A percentile compares a stretch with the other conserved stretches of the same genome.
These are phyloP conservation scores for Aspergillus ibericus DNA, from an alignment of 2,329 filamentous ascomycete genomes.

Conservation along the genomic window DNA sequence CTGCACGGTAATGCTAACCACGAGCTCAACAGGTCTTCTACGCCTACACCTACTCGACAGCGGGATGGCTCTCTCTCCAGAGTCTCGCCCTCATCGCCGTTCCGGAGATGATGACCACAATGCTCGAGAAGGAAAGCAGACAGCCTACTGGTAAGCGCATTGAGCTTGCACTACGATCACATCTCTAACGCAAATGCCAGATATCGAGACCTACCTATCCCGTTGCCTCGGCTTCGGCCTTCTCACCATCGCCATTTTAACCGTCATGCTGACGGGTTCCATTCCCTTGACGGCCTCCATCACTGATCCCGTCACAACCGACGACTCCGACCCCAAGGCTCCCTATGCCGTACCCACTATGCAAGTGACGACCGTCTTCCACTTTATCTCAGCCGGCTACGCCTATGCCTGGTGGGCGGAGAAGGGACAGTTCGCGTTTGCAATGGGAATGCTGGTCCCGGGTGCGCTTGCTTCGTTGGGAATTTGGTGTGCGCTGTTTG, in stretches of 20 bases:
- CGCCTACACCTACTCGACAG: slow-evolving; percentile 47
- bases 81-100: slow-evolving; percentile 57
- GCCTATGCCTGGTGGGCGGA: slow-evolving; percentile 67
- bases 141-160: slow-evolving; percentile 52
- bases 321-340: slow-evolving; percentile 51
- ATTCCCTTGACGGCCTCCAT: slow-evolving; percentile 63
- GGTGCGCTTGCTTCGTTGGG: slow-evolving; percentile 61
- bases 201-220: slow-evolving; percentile 70
- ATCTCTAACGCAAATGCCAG: slow-evolving; percentile 36
- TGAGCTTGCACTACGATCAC: background rate
- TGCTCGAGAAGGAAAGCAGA: slow-evolving; percentile 59
- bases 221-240: slow-evolving; percentile 69
- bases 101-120: slow-evolving; percentile 61
- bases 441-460: slow-evolving; percentile 60
- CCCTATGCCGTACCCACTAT: slow-evolving; percentile 67
- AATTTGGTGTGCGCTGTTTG: slow-evolving; percentile 64
- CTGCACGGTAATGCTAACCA: background rate
- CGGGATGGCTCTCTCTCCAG: slow-evolving; percentile 47
- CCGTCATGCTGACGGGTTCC: slow-evolving; percentile 68
- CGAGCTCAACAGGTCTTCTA: slow-evolving; percentile 42
- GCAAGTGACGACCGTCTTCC: slow-evolving; percentile 66
- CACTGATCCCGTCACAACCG: slow-evolving; percentile 41
- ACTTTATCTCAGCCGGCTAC: slow-evolving; percentile 63
- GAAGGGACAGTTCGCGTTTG: slow-evolving; percentile 57
- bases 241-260: slow-evolving; percentile 62